These are phyloP conservation scores for Phaeosphaeriaceae sp. DNA, from an alignment of 2,329 filamentous ascomycete species.

Conservation along the genomic window DNA sequence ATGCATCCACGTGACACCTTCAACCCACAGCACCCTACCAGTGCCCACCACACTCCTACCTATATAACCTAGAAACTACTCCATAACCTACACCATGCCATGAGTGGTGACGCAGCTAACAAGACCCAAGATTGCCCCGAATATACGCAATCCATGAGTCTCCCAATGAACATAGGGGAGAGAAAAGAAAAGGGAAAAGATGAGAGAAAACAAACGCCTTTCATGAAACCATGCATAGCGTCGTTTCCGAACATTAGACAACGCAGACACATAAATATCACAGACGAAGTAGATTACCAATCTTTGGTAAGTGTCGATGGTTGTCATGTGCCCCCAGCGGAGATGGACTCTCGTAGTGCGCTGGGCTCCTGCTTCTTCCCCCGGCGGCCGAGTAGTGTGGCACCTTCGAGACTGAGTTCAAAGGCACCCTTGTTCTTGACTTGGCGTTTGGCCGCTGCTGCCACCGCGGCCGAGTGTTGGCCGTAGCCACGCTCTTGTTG, in stretches of 20 bases:
- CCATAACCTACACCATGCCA: conserved; percentile 19
- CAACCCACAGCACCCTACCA: too few species aligned
- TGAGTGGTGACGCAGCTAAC: background rate
- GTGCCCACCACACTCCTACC: too few species aligned
- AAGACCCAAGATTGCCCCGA: too few species aligned
- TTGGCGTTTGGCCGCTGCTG: conserved; percentile 81
- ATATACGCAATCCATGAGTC: too few species aligned
- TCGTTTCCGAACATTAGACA: too few species aligned
- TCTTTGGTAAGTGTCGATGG: conserved; percentile 34
- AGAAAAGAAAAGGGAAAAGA: background rate
- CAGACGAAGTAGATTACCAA: conserved; percentile 27
- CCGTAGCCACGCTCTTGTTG: conserved; percentile 75
- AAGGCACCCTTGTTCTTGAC: conserved; percentile 83
- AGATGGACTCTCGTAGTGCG: conserved; percentile 53
- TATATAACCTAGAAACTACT: conserved; percentile 3
- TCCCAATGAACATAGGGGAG: too few species aligned
- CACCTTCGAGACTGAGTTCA: conserved; percentile 88
- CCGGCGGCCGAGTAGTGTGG: conserved; percentile 81
- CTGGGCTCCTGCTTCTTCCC: conserved; percentile 58
- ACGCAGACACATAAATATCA: background rate
- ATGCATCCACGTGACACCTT: too few species aligned
- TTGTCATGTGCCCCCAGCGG: conserved; percentile 43
- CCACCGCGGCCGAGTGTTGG: conserved; percentile 84
- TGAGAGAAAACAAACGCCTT: too few species aligned
- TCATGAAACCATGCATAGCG: background rate